phyloP scores from a whole-genome alignment of 2,329 filamentous ascomycete genomes.

The Aspergillus tanneri region DNA sequence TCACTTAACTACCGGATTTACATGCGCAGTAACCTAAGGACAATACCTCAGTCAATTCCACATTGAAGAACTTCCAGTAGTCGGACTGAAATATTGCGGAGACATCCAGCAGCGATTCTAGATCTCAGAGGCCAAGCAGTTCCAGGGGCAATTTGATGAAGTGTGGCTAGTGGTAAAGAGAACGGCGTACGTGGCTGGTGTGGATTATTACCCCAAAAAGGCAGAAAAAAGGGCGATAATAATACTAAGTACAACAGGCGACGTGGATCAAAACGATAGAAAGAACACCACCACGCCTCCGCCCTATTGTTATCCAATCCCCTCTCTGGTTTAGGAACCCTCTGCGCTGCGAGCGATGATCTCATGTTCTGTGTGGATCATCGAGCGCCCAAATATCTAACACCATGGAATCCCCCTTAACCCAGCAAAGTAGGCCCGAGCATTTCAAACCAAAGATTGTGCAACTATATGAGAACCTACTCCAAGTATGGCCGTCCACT shows the following conservation, averaged over 20 bases:
- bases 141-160: no score
- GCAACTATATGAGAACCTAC: constrained; percentile 79
- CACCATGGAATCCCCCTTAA: constrained; percentile 87
- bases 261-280: constrained; percentile 9
- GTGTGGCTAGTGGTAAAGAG: constrained; percentile 5
- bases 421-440: constrained; percentile 85
- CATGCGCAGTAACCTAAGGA: no score
- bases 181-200: constrained; percentile 14
- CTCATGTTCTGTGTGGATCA: constrained; percentile 21
- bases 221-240: constrained; percentile 13
- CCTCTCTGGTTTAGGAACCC: constrained; percentile 1
- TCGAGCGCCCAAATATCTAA: constrained; percentile 13
- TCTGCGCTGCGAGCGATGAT: constrained; percentile 22
- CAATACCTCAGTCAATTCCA: no score
- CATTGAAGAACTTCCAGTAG: no score
- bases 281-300: constrained; percentile 2
- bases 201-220: constrained; percentile 13
- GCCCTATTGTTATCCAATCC: constrained; percentile 1
- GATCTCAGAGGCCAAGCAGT: no score
- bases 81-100: no score
- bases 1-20: no score
- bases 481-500: constrained; percentile 53
- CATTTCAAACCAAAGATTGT: constrained; percentile 94
- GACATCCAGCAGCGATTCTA: neutral
- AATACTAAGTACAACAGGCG: constrained; percentile 12